A percentile compares a stretch with the other conserved stretches of the same genome.
phyloP scores from a whole-genome alignment of 257 asterid species.

The Solanum medicagineum region DNA sequence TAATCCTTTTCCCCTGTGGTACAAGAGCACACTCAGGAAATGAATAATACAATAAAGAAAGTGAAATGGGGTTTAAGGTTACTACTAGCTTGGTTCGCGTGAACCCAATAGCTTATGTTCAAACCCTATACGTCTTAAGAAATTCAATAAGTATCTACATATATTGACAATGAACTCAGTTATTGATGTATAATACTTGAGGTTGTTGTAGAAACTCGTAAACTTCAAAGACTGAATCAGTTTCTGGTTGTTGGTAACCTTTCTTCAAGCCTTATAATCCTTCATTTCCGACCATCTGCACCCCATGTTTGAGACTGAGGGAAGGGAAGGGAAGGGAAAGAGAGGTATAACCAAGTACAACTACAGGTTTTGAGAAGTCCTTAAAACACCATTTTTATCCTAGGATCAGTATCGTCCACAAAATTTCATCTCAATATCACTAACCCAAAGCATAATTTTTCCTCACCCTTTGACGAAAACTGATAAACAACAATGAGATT shows the following conservation, averaged over 20 bases:
- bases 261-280: background rate
- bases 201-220: background rate
- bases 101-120: background rate
- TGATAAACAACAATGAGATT: background rate
- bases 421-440: background rate
- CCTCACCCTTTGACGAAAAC: background rate
- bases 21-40: background rate
- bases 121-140: background rate
- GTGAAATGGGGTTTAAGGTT: background rate
- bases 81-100: background rate
- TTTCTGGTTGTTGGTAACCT: background rate
- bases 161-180: background rate
- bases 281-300: background rate
- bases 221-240: background rate
- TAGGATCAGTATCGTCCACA: background rate
- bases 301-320: background rate
- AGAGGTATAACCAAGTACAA: background rate
- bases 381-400: background rate
- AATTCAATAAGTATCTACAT: background rate
- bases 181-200: background rate
- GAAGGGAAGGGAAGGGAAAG: background rate
- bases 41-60: background rate
- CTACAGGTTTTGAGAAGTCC: background rate
- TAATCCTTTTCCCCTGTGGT: slow-evolving; percentile 64
- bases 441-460: background rate